These are phyloP conservation scores for Fraxinus dipetala DNA, from an alignment of 305 asterid genomes.

Conservation along the genomic window DNA sequence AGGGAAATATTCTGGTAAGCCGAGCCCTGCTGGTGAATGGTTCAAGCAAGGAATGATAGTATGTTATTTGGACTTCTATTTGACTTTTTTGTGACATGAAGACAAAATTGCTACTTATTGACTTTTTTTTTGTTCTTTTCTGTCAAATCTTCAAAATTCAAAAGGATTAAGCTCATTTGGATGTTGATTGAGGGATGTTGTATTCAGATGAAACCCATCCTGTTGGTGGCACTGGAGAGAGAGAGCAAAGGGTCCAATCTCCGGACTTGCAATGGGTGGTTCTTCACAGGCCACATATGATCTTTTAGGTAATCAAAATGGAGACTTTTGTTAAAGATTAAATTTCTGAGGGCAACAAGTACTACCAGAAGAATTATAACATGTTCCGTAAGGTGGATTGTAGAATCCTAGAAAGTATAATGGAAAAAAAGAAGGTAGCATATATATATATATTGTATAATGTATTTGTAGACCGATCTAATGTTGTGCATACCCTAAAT, in stretches of 20 bases:
- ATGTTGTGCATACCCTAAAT: not conserved
- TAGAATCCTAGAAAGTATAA: not conserved
- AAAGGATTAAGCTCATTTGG: not conserved
- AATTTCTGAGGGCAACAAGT: conserved; percentile 8
- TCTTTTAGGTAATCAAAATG: conserved; percentile 55
- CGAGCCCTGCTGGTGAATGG: too few species aligned
- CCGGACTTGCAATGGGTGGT: conserved; percentile 71
- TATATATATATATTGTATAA: not conserved
- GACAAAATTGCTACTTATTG: too few species aligned
- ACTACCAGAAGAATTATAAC: not conserved
- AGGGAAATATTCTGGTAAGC: too few species aligned
- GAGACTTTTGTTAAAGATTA: not conserved
- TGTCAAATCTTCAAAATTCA: not conserved
- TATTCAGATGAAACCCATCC: conserved; percentile 70
- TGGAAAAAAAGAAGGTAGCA: too few species aligned
- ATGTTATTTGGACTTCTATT: too few species aligned
- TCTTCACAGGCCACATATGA: conserved; percentile 73
- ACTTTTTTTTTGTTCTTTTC: not conserved
- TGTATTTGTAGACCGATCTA: not conserved
- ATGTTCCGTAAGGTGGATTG: not conserved
- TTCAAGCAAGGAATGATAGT: too few species aligned
- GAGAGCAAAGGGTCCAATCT: conserved; percentile 61
- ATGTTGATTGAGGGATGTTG: not conserved
- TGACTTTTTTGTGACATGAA: too few species aligned
- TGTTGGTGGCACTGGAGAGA: conserved; percentile 80